phyloP scores from a whole-genome alignment of 1,139 yeast genomes.

The Suhomyces maxii region DNA sequence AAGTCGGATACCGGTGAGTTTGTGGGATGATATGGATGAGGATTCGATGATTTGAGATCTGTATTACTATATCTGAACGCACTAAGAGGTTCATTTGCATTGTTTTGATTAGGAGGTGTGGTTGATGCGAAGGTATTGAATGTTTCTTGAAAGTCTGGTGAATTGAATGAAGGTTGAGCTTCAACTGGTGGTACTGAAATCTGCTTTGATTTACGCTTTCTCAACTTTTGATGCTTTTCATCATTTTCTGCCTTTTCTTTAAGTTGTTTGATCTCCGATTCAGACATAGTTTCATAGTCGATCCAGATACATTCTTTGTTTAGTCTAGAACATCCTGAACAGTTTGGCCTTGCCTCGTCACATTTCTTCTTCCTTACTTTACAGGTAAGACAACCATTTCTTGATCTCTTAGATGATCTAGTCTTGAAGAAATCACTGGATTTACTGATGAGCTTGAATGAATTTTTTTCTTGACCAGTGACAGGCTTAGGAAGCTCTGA shows the following conservation, averaged over 20 bases:
- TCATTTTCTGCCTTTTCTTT: slow-evolving; percentile 28
- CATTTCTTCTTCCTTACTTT: slow-evolving; percentile 73
- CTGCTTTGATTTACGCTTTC: slow-evolving; percentile 30
- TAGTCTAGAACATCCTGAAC: slow-evolving; percentile 42
- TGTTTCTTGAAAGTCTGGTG: not conserved
- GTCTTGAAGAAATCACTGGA: slow-evolving; percentile 9
- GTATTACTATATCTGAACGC: slow-evolving; percentile 12
- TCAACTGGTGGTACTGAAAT: not conserved
- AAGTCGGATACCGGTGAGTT: slow-evolving; percentile 2
- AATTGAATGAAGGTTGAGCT: slow-evolving; percentile 7
- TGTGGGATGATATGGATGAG: slow-evolving; percentile 2
- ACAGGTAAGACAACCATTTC: slow-evolving; percentile 70
- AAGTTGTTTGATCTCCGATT: slow-evolving; percentile 24
- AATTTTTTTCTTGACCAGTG: not conserved
- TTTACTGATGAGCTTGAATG: slow-evolving; percentile 8
- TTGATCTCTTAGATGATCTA: slow-evolving; percentile 32
- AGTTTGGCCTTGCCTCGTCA: slow-evolving; percentile 60
- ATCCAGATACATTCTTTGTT: slow-evolving; percentile 29
- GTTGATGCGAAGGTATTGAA: not conserved
- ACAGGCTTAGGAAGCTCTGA: not conserved
- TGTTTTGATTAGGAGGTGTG: not conserved
- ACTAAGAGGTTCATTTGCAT: slow-evolving; percentile 8
- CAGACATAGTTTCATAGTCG: slow-evolving; percentile 30
- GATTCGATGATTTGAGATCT: slow-evolving; percentile 11
- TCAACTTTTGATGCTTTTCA: slow-evolving; percentile 34